phyloP scores from a whole-genome alignment of 257 asterid genomes.

The Nicotiana otophora region DNA sequence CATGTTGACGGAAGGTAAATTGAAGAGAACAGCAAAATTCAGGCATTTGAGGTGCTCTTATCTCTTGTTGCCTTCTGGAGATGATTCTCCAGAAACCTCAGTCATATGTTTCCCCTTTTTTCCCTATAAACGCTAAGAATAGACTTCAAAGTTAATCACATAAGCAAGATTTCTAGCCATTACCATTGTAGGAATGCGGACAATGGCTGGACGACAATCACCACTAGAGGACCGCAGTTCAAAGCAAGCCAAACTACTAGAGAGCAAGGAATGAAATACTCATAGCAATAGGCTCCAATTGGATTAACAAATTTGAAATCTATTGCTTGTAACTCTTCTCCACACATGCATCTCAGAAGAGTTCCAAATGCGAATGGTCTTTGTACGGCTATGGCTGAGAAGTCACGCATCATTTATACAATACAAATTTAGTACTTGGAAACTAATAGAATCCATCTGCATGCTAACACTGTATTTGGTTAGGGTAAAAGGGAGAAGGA shows the following conservation, averaged over 20 bases:
- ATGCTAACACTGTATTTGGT: background rate
- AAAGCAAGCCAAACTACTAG: background rate
- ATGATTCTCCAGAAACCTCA: constrained; percentile 1
- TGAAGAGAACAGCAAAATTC: background rate
- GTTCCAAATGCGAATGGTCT: background rate
- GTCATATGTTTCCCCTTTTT: background rate
- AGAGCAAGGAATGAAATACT: background rate
- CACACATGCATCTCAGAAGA: background rate
- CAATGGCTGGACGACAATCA: background rate
- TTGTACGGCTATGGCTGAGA: background rate
- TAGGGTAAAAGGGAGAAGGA: background rate
- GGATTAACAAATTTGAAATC: background rate
- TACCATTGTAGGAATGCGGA: background rate
- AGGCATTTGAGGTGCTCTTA: constrained; percentile 1
- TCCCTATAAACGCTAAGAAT: background rate
- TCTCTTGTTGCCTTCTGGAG: background rate
- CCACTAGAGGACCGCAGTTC: background rate
- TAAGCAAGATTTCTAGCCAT: background rate
- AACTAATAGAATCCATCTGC: background rate
- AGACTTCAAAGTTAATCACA: background rate
- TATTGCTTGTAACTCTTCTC: background rate
- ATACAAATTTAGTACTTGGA: background rate
- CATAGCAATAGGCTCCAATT: background rate
- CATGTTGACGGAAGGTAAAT: background rate
- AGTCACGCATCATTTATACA: background rate